Evolutionary conservation across 2,329 filamentous ascomycete species (phyloP).

Genomic region (Trichoderma simmonsii): DNA sequence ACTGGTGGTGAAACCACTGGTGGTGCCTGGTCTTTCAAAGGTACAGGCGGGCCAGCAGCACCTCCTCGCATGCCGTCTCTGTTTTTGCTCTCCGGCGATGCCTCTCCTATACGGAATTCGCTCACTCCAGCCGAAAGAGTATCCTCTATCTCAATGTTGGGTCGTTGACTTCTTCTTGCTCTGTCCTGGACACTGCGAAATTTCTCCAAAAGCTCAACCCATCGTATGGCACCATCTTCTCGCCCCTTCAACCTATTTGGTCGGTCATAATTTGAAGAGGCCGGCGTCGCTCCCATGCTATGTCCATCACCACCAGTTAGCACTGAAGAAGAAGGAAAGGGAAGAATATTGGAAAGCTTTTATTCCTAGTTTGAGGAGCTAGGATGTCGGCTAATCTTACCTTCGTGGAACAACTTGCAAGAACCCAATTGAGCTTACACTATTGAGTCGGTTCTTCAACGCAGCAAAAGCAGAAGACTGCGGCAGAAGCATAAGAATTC

Average conservation of each 20-base stretch:
- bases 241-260: constrained; percentile 76
- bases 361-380: background rate
- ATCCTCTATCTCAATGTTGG: constrained; percentile 51
- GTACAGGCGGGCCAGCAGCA: constrained; percentile 38
- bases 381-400: constrained; percentile 52
- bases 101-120: constrained; percentile 43
- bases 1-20: constrained; percentile 43
- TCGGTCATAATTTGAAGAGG: constrained; percentile 62
- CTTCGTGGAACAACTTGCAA: constrained; percentile 76
- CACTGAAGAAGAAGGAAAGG: background rate
- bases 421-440: constrained; percentile 94
- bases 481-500: constrained; percentile 94
- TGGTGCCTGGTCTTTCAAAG: constrained; percentile 48
- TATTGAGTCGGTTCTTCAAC: constrained; percentile 93
- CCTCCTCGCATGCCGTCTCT: constrained; percentile 39
- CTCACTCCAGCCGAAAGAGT: constrained; percentile 43
- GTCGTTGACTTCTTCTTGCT: constrained; percentile 67
- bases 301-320: background rate
- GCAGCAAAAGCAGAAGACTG: constrained; percentile 97
- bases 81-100: constrained; percentile 37
- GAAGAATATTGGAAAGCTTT: background rate
- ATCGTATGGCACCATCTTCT: constrained; percentile 81
- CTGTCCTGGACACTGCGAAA: constrained; percentile 89
- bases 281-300: constrained; percentile 47
- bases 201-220: constrained; percentile 90